phyloP scores from a whole-genome alignment of 352 stramenopile species.

The Globisporangium nunn region DNA sequence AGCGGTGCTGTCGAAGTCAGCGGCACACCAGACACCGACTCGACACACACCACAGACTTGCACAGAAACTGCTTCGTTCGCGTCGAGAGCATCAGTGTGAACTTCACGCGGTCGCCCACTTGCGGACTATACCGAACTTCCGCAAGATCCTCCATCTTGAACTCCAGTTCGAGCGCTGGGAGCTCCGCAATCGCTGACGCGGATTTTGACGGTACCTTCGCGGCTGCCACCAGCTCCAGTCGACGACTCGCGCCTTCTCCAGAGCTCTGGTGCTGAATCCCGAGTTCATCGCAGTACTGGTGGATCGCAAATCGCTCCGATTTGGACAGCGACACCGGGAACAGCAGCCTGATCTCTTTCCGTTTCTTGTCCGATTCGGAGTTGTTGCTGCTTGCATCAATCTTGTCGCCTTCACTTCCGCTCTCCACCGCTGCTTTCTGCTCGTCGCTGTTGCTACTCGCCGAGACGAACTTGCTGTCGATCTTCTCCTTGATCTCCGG shows the following conservation, averaged over 20 bases:
- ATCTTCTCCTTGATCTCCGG: constrained; percentile 55
- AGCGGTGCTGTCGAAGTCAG: background rate
- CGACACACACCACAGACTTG: constrained; percentile 40
- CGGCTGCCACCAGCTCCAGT: constrained; percentile 25
- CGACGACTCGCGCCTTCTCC: constrained; percentile 33
- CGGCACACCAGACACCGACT: constrained; percentile 8
- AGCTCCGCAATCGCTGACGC: constrained; percentile 2
- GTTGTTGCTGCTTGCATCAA: background rate
- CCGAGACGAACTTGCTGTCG: constrained; percentile 31
- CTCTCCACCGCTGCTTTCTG: constrained; percentile 3
- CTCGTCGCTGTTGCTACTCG: constrained; percentile 8
- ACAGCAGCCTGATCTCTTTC: constrained; percentile 34
- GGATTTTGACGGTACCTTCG: constrained; percentile 18
- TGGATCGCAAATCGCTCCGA: constrained; percentile 55
- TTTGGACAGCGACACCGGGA: constrained; percentile 43
- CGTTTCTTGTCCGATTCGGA: constrained; percentile 1
- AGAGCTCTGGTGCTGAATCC: constrained; percentile 41
- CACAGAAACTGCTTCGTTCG: constrained; percentile 62
- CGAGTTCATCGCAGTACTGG: constrained; percentile 59
- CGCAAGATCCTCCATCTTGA: constrained; percentile 45
- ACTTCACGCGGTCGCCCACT: constrained; percentile 53
- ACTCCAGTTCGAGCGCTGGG: constrained; percentile 39
- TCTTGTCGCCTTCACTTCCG: constrained; percentile 4
- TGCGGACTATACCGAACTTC: constrained; percentile 65
- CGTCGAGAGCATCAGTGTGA: constrained; percentile 52